Evolutionary conservation across 371 early-diverging fungal species (phyloP).

Genomic region (Zychaea mexicana): DNA sequence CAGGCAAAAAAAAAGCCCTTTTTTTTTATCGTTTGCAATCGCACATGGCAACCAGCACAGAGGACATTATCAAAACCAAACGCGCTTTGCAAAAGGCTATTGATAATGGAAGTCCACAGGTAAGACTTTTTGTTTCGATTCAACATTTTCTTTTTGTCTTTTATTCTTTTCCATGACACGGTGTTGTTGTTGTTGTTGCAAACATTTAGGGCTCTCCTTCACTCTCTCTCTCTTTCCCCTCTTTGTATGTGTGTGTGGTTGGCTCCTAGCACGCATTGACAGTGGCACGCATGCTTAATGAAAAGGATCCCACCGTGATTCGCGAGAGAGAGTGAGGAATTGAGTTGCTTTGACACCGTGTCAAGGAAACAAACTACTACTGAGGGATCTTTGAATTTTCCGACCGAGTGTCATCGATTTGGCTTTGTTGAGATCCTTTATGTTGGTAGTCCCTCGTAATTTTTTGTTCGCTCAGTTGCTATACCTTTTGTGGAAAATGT

Average conservation of each 20-base stretch:
- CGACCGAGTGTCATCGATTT: neutral
- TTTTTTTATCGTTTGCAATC: slow-evolving; percentile 8
- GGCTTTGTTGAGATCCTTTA: neutral
- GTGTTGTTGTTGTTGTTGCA: slow-evolving; percentile 4
- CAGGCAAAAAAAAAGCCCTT: neutral
- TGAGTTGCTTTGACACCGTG: too few species aligned
- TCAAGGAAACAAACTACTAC: neutral
- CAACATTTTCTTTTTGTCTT: neutral
- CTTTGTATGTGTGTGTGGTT: neutral
- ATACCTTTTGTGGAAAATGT: neutral
- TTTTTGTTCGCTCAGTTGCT: neutral
- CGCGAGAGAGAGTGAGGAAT: too few species aligned
- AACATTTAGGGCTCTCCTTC: slow-evolving; percentile 3
- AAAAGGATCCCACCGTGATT: neutral
- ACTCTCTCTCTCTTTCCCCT: neutral
- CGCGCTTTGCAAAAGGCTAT: slow-evolving; percentile 24
- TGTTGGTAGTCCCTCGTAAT: neutral
- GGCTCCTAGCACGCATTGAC: neutral
- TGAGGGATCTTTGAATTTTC: neutral
- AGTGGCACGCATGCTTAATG: neutral
- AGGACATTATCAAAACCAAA: slow-evolving; percentile 20
- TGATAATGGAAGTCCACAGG: slow-evolving; percentile 16
- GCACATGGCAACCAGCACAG: slow-evolving; percentile 14
- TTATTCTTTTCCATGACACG: slow-evolving; percentile 5
- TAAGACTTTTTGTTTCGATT: neutral